Percentiles rank a stretch among this genome's conserved stretches.
Conservation (phyloP, 768 basidiomycete genomes). For the Leccinum incarnatum region DNA sequence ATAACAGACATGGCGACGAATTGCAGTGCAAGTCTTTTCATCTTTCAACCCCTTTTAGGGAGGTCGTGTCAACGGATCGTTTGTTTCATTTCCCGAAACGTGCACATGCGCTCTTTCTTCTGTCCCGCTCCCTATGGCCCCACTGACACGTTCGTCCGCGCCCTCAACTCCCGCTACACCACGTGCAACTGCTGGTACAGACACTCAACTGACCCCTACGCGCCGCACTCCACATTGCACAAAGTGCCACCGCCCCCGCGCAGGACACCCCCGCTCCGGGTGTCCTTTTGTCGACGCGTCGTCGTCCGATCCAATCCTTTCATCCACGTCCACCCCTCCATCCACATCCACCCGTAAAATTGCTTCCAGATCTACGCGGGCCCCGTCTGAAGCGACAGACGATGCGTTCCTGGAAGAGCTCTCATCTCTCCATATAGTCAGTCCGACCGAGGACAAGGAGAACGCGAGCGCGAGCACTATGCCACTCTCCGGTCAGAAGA, state of each 20-base stretch:
- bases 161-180: conserved; percentile 29
- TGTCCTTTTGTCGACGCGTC: conserved; percentile 46
- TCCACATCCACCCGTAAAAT: background rate
- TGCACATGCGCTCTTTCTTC: background rate
- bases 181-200: conserved; percentile 11
- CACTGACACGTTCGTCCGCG: conserved; percentile 29
- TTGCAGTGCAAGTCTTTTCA: background rate
- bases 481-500: conserved; percentile 2
- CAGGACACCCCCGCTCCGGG: conserved; percentile 62
- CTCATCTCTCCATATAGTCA: conserved; percentile 44
- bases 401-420: conserved; percentile 41
- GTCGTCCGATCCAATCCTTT: conserved; percentile 7
- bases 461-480: background rate
- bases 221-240: conserved; percentile 54
- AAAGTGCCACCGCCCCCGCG: conserved; percentile 52
- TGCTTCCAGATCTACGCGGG: background rate
- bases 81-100: conserved; percentile 1
- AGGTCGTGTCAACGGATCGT: background rate
- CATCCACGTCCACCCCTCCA: conserved; percentile 11
- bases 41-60: background rate
- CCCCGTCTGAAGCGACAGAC: conserved; percentile 6
- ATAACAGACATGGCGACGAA: background rate
- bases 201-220: conserved; percentile 28
- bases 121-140: conserved; percentile 14
- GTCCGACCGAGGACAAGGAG: conserved; percentile 17